phyloP scores from a whole-genome alignment of 2,329 filamentous ascomycete genomes.

The Hymenoscyphus repandus region DNA sequence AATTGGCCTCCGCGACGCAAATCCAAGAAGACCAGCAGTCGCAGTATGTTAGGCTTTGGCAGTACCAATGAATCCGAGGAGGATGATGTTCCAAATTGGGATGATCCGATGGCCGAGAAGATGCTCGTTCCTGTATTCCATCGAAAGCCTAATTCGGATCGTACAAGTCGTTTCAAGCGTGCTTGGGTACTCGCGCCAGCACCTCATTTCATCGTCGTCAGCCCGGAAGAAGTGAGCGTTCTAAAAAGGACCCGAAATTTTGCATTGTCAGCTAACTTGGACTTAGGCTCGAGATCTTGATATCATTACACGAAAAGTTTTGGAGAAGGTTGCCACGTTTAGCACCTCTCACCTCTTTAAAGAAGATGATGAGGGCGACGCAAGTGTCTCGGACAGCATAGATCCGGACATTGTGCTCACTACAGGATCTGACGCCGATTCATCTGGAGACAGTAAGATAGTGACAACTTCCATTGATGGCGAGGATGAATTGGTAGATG shows the following conservation, averaged over 20 bases:
- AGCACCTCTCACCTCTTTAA: conserved; percentile 64
- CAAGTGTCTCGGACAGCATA: conserved; percentile 45
- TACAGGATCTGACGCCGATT: conserved; percentile 58
- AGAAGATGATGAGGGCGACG: conserved; percentile 31
- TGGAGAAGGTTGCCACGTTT: conserved; percentile 70
- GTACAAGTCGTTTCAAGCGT: conserved; percentile 21
- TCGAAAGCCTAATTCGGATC: conserved; percentile 39
- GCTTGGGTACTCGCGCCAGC: conserved; percentile 31
- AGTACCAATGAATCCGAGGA: conserved; percentile 39
- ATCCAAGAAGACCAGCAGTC: conserved; percentile 36
- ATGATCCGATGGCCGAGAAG: conserved; percentile 57
- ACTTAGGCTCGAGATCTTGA: conserved; percentile 53
- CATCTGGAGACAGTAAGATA: conserved; percentile 64
- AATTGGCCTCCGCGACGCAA: conserved; percentile 62
- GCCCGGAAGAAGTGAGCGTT: conserved; percentile 59
- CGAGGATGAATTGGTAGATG: conserved; percentile 86
- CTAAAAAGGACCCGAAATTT: conserved; percentile 33
- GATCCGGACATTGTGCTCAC: conserved; percentile 68
- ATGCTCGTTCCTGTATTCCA: conserved; percentile 70
- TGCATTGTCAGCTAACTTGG: neutral
- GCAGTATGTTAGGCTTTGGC: conserved; percentile 40
- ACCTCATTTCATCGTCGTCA: conserved; percentile 71
- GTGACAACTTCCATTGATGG: conserved; percentile 76
- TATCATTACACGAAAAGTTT: conserved; percentile 70
- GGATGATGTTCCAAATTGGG: conserved; percentile 44